Base-by-base conservation (phyloP, 202 grass and related monocot species). In the Panicum virgatum region DNA sequence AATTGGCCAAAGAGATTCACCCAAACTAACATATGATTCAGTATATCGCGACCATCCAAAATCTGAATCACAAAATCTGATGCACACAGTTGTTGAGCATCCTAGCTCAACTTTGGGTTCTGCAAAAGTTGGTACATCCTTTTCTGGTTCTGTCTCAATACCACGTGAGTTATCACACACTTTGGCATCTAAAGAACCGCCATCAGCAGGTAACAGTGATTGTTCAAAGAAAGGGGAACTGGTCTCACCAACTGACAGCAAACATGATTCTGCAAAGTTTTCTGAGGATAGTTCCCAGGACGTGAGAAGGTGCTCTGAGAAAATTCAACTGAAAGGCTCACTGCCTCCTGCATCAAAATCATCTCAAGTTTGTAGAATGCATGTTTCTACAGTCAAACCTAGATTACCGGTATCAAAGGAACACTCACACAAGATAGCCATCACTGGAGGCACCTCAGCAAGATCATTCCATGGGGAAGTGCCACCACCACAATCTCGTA, bases 391-490 rank as follows among this genome's bases (percentile, higher is more conserved):
- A 37, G 59, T 76, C 75, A 94, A 94, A 73, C 78, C 83, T 82
- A 89, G 78, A 85, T 64, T 85, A 76, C 77, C 82, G 12, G 73
- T 77, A 67, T 59, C 77, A 80, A 97, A 92, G 61, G 90, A 97
- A 72, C 91, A 94, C 66, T 63, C 71, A n/a, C 88, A 83, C 60
- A 97, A 86, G 87, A 65, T 80, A 69, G 57, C 46, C 60, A n/a
- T 32, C 23, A 88, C 70, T 66, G 88, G 60, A 78, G 84, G 77
- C 18, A 59, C 37, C 72, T 32, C 78, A 45, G 68, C 73, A 82
- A 75, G 45, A 66, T 75, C 75, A 85, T 79, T 81, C 36, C 82
- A 77, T 52, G 73, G 74, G 68, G 88, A 98, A 70, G 62, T 70
- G 61, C 56, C 80, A 12, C 83, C 85, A 83, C 66, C 75, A 3